These are phyloP conservation scores for Alternaria dauci DNA, from an alignment of 2,329 filamentous ascomycete species.

Conservation along the genomic window DNA sequence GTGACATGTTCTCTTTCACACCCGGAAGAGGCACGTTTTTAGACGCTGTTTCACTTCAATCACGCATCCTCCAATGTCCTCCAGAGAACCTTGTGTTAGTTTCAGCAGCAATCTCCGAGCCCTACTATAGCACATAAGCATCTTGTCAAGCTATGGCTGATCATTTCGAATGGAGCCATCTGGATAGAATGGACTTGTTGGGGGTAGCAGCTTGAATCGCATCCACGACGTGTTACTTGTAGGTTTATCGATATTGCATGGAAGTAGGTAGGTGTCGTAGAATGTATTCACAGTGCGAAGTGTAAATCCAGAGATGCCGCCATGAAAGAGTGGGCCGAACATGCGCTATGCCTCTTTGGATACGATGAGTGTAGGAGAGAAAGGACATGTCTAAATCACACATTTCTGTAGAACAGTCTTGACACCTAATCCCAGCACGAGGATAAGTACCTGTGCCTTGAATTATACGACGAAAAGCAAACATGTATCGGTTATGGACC, in stretches of 20 bases:
- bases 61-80: neutral
- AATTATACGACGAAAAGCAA: neutral
- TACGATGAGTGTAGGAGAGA: neutral
- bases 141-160: neutral
- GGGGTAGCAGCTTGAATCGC: neutral
- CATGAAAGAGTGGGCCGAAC: neutral
- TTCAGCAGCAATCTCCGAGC: neutral
- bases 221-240: neutral
- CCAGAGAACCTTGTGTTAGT: accelerated
- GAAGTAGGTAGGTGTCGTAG: neutral
- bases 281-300: neutral
- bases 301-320: neutral
- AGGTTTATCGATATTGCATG: neutral
- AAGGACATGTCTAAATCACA: neutral
- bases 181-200: neutral
- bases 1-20: neutral
- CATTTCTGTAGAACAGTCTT: too few relatives aligned
- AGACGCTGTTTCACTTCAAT: neutral
- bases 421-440: neutral
- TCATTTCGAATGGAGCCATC: neutral
- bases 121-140: neutral
- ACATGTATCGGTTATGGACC: neutral
- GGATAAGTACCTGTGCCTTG: neutral
- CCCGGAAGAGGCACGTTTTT: neutral
- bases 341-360: neutral